Evolutionary conservation across 2,329 filamentous ascomycete genomes (phyloP).

Genomic region (Amesomyces nigricolor): DNA sequence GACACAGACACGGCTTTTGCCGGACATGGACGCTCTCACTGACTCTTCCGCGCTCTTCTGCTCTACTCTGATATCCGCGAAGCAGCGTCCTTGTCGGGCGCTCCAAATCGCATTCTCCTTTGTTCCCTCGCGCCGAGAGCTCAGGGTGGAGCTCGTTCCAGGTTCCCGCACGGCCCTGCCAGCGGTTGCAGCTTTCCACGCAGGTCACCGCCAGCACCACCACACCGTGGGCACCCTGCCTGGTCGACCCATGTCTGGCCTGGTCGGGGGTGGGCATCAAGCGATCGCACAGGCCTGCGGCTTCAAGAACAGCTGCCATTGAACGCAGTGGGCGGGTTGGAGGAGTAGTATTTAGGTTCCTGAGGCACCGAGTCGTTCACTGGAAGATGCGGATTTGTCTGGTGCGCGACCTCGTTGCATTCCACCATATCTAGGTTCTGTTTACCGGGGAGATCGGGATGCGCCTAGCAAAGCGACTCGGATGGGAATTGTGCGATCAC

Average conservation of each 20-base stretch:
- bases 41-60: not conserved
- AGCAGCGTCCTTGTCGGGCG: slow-evolving; percentile 5
- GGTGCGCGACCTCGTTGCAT: not conserved
- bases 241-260: slow-evolving; percentile 10
- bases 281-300: not conserved
- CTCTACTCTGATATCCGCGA: not conserved
- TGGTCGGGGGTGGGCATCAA: slow-evolving; percentile 1
- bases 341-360: not conserved
- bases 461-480: no score
- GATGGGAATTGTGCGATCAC: no score
- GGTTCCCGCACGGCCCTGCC: slow-evolving; percentile 16
- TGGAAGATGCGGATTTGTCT: not conserved
- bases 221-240: slow-evolving; percentile 3
- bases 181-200: slow-evolving; percentile 17
- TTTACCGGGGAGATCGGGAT: no score
- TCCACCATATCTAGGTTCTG: no score
- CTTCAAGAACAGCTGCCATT: slow-evolving; percentile 2
- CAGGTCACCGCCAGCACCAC: slow-evolving; percentile 9
- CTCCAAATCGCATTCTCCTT: slow-evolving; percentile 16
- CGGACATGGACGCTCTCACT: not conserved
- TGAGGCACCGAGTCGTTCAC: not conserved
- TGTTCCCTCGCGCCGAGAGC: slow-evolving; percentile 5
- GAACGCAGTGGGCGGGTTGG: not conserved
- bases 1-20: not conserved
- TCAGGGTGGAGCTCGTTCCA: slow-evolving; percentile 2